Evolutionary conservation across 495 filamentous ascomycete species (phyloP).

Genomic region (Xylaria sp.): DNA sequence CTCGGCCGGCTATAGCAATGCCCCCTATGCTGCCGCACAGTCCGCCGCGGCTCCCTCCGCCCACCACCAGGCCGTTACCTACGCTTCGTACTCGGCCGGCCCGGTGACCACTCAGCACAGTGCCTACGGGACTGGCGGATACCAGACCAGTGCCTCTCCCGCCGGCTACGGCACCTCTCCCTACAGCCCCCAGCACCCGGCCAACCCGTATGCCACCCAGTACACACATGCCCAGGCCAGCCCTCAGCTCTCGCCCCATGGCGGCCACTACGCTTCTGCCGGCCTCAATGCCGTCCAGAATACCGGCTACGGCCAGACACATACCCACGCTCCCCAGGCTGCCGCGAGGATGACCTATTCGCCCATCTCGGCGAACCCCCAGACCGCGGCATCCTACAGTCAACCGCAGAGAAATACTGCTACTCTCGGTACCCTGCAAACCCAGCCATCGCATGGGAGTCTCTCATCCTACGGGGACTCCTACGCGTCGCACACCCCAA

Average conservation of each 20-base stretch:
- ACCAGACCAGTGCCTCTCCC: slow-evolving; percentile 31
- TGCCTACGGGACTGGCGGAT: slow-evolving; percentile 39
- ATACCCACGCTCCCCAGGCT: slow-evolving; percentile 34
- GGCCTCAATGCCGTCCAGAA: slow-evolving; percentile 36
- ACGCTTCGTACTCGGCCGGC: slow-evolving; percentile 38
- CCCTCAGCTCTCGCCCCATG: slow-evolving; percentile 37
- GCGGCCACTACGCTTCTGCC: slow-evolving; percentile 34
- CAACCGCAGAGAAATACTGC: slow-evolving; percentile 42
- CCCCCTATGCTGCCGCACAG: slow-evolving; percentile 36
- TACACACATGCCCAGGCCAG: slow-evolving; percentile 39
- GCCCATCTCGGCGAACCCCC: slow-evolving; percentile 35
- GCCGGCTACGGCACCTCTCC: slow-evolving; percentile 35
- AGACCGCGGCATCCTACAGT: slow-evolving; percentile 27
- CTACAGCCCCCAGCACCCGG: slow-evolving; percentile 40
- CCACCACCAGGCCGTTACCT: slow-evolving; percentile 33
- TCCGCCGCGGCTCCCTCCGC: slow-evolving; percentile 31
- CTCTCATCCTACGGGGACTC: slow-evolving; percentile 38
- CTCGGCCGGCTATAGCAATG: slow-evolving; percentile 37
- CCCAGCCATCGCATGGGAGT: slow-evolving; percentile 40
- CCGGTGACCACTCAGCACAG: slow-evolving; percentile 37
- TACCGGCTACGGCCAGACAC: slow-evolving; percentile 35
- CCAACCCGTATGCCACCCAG: slow-evolving; percentile 36
- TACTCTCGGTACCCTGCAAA: slow-evolving; percentile 43
- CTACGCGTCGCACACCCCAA: slow-evolving; percentile 36
- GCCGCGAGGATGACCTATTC: slow-evolving; percentile 37